Conservation (phyloP, 176 grass and related monocot genomes). For the barley (Hordeum vulgare) region DNA sequence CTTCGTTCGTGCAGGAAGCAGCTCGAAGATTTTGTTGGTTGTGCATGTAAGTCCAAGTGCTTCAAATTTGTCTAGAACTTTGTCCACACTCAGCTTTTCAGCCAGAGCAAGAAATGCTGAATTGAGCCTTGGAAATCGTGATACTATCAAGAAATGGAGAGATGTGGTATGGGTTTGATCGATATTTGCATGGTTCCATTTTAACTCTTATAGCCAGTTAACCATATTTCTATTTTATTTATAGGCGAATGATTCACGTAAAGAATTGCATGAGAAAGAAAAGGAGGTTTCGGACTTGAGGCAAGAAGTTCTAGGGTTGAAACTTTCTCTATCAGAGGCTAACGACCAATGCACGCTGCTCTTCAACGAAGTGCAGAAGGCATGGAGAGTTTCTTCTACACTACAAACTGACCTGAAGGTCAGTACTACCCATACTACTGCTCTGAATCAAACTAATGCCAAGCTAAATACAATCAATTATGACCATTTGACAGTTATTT, state of each 20-base stretch:
- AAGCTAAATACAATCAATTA: not conserved
- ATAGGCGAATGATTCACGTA: slow-evolving; percentile 97
- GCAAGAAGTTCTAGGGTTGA: slow-evolving; percentile 70
- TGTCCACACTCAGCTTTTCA: slow-evolving; percentile 84
- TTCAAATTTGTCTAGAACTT: slow-evolving; percentile 87
- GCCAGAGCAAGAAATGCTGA: slow-evolving; percentile 94
- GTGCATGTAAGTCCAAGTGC: slow-evolving; percentile 83
- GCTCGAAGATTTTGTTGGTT: slow-evolving; percentile 85
- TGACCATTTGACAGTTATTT: not conserved
- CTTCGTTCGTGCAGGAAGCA: slow-evolving; percentile 54
- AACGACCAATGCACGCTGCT: slow-evolving; percentile 81
- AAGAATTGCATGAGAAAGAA: slow-evolving; percentile 90
- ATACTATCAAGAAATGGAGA: slow-evolving; percentile 99
- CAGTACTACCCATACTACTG: not conserved
- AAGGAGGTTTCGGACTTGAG: slow-evolving; percentile 76
- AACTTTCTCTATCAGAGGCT: slow-evolving; percentile 78
- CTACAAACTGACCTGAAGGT: slow-evolving; percentile 93
- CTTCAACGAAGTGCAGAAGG: slow-evolving; percentile 92
- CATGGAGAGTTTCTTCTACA: slow-evolving; percentile 85
- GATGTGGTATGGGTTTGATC: slow-evolving; percentile 70
- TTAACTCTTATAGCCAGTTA: not conserved
- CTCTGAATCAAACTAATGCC: slow-evolving; percentile 9
- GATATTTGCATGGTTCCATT: not conserved
- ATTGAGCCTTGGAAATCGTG: slow-evolving; percentile 95
- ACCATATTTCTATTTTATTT: slow-evolving; percentile 26